These are phyloP conservation scores for Chrysoporthe puriensis DNA, from an alignment of 2,329 filamentous ascomycete species.

Conservation along the genomic window DNA sequence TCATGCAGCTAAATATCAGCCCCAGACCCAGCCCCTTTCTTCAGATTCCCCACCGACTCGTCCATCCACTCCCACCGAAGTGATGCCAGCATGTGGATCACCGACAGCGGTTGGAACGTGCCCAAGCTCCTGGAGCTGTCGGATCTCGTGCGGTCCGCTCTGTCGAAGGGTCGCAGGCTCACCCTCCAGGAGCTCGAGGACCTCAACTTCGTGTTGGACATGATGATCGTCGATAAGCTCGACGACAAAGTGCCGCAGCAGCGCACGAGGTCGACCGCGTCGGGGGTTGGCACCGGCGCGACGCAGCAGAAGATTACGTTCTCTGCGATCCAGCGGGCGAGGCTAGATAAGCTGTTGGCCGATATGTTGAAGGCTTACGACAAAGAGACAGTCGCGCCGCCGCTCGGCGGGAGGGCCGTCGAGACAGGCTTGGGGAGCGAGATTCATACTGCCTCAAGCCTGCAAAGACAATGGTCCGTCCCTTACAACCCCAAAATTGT, in stretches of 20 bases:
- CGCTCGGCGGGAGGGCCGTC: not conserved
- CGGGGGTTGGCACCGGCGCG: not conserved
- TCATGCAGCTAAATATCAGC: not conserved
- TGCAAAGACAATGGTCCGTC: conserved; percentile 17
- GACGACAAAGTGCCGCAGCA: conserved; percentile 4
- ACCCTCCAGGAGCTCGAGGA: conserved; percentile 17
- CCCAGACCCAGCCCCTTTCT: not conserved
- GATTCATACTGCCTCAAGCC: conserved; percentile 13
- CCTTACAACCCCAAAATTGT: no score
- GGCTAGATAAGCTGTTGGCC: conserved; percentile 26
- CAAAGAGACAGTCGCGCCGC: not conserved
- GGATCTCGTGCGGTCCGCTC: conserved; percentile 19
- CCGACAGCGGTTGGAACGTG: conserved; percentile 21
- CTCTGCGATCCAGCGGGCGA: conserved; percentile 15
- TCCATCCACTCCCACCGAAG: conserved; percentile 9
- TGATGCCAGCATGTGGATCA: conserved; percentile 20
- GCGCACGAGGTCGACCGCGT: not conserved
- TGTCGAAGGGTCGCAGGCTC: conserved; percentile 12
- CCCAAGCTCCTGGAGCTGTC: conserved; percentile 25
- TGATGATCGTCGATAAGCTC: conserved; percentile 24
- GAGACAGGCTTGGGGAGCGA: conserved; percentile 9
- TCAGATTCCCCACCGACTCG: conserved; percentile 1
- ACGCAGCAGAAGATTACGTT: conserved; percentile 12
- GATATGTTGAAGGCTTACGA: conserved; percentile 23
- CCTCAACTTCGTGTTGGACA: conserved; percentile 23